Evolutionary conservation across 371 early-diverging fungal genomes (phyloP), one percentile per base, ranked within the genome.

Genomic region (Dichotomocladium elegans): DNA sequence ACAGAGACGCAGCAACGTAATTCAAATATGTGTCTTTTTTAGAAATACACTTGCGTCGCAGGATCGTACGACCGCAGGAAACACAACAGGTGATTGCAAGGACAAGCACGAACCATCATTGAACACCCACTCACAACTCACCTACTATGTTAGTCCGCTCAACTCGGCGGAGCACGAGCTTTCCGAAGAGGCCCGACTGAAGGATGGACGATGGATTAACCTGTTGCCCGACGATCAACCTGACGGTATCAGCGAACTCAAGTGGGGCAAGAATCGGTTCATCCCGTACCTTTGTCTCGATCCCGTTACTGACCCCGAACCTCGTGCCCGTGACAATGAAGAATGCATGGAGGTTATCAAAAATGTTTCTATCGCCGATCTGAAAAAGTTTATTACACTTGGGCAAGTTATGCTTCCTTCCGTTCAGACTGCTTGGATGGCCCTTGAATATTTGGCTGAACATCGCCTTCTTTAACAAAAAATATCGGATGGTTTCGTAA

Each of bases 211-310:
- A 34, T 79, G 74, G 79, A 72, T 84, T 31, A 60, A 55, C 17
- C 57, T 86, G n/a, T 51, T 79, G 2, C 79, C 79, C 4, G 59
- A 66, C 6, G 67, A 63, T 15, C 70, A 74, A 21, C 56, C 58
- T n/a, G 68, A 74, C 15, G 84, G 84, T 10, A 82, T 84, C 42
- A 70, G 77, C 46, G 80, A 83, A 57, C 55, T 86, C 34, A 87
- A 85, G 60, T 85, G 85, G 85, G 77, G 82, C 29, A 58, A 58
- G 12, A 86, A 87, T 55, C 58, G 76, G 24, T 87, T 87, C 57
- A 63, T 82, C 10, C 85, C 86, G 3, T 84, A 69, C 58, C 64
- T 87, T 5, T 80, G 77, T 31, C 30, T 87, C 12, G 70, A 87
- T 60, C 81, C 86, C 12, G 53, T 58, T 5, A 4, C 31, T 2